Base-by-base conservation (phyloP, 1,284 basidiomycete genomes). In the Peniophora sp. region DNA sequence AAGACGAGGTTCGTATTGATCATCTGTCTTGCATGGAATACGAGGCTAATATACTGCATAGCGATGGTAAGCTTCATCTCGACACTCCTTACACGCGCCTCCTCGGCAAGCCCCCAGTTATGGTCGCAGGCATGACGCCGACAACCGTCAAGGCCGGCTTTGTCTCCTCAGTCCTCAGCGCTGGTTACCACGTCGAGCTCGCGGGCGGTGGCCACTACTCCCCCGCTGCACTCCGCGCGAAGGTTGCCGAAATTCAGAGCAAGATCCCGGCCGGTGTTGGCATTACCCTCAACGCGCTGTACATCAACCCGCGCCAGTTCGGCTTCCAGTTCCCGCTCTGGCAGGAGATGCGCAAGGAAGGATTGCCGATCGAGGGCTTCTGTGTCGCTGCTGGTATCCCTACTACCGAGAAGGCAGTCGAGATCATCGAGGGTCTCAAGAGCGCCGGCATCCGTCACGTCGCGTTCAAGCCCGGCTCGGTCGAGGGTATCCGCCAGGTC, bases 51-150 rank as follows among this genome's bases (percentile, higher is more conserved):
- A 41, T 8, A 48, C 11, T 36, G 51, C 44, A 8, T 51, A 93
- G 89, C 57, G 92, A 97, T 68, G 95, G 94, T 46, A 85, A 83
- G 57, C 72, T 97, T 51, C 85, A 95, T 64, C 79, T 99, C 61
- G 94, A 99, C 68, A 98, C 96, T 0, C 88, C 93, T 5, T 96
- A 97, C 78, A 97, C 95, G 50, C 89, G 96, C 55, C 80, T 98
- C 47, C 72, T 98, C 35, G 92, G 93, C 59, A 97, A 97, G 72
- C 84, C 96, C 1, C 96, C 96, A 17, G 87, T 99, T 68, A 98
- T 97, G 94, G 93, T 99, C 46, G 93, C 93, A 47, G 97, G 96
- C 57, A 99, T 99, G 97, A 97, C 94, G 0, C 94, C 94, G 1
- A 87, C 85, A 1, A 97, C 94, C 20, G 94, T 97, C 56, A 87